Evolutionary conservation across 2,329 filamentous ascomycete genomes (phyloP), one percentile per base, ranked within the genome.

Genomic region (Sphaerulina musiva): DNA sequence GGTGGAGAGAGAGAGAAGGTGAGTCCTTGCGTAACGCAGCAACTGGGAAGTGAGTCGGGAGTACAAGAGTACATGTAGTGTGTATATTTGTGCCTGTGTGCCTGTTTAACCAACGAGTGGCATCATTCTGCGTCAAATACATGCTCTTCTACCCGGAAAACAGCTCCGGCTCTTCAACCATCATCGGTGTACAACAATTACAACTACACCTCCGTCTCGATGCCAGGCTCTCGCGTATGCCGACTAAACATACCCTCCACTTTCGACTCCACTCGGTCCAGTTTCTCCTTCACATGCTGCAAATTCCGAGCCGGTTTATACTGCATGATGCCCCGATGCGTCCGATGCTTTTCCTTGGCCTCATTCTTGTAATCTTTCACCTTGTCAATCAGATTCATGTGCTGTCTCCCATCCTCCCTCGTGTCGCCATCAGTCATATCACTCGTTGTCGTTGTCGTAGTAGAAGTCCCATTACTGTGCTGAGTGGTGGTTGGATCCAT

Each of bases 321-420:
- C 70, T 89, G 86, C 86, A 89, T 89, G 40, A 86, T 66, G 0
- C 86, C 86, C 20, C 83, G 72, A 64, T 89, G 83, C 65, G 80
- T 78, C 46, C 84, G 73, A 68, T 87, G 83, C 59, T 86, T 70
- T 56, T 80, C 76, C 68, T 78, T 80, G 59, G 77, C 73, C 60
- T 83, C 74, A 54, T 76, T 74, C 65, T 78, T 81, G 65, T 83
- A 86, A 56, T 86, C 83, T 53, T 76, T 78, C 44, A 82, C 55
- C 65, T 80, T 74, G 42, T 78, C 77, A 8, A 74, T 69, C 38
- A 73, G 65, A 58, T 64, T 63, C 10, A 66, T 66, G 4, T 61
- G 57, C 10, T 58, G 48, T 29, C 64, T 70, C 0, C 32, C 53
- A 40, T 51, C 45, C 11, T 29, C 45, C 11, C 6, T 29, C 4